Conservation (phyloP, 2,329 filamentous ascomycete species). For the Phyllosticta capitalensis region DNA sequence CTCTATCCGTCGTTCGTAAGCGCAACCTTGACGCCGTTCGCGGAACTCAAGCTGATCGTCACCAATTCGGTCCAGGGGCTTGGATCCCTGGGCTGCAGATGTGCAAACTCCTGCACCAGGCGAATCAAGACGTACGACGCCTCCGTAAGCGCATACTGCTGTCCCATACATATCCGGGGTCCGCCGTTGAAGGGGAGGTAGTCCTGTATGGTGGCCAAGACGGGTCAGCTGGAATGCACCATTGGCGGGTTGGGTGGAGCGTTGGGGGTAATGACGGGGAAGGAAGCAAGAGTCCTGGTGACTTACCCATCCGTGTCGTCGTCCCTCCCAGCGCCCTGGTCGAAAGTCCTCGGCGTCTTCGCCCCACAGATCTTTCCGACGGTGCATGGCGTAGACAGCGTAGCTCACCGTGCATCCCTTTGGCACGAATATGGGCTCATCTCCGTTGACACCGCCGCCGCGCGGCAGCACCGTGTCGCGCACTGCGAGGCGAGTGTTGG, state of each 20-base stretch:
- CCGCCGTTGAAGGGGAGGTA: conserved; percentile 10
- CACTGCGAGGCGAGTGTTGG: conserved; percentile 41
- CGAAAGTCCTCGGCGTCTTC: conserved; percentile 39
- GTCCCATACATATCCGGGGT: conserved; percentile 5
- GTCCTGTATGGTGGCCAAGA: neutral
- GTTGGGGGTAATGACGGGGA: neutral
- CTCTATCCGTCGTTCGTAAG: neutral
- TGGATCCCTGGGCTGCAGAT: neutral
- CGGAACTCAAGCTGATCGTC: neutral
- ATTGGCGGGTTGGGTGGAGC: neutral
- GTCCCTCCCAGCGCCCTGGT: conserved; percentile 38
- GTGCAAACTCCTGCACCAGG: neutral
- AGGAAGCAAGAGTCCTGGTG: neutral
- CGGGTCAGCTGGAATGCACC: neutral
- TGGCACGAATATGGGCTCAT: conserved; percentile 39
- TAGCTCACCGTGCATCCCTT: conserved; percentile 40
- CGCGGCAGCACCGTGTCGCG: conserved; percentile 42
- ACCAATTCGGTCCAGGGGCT: neutral
- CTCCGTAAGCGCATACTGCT: conserved; percentile 1
- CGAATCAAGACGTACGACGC: neutral
- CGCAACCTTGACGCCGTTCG: neutral
- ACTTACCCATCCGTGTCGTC: conserved; percentile 24
- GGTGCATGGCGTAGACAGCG: conserved; percentile 40
- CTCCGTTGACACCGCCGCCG: conserved; percentile 40
- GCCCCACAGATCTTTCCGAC: conserved; percentile 40